These are phyloP conservation scores for Onygenales sp. DNA, from an alignment of 2,329 filamentous ascomycete species.

Conservation along the genomic window DNA sequence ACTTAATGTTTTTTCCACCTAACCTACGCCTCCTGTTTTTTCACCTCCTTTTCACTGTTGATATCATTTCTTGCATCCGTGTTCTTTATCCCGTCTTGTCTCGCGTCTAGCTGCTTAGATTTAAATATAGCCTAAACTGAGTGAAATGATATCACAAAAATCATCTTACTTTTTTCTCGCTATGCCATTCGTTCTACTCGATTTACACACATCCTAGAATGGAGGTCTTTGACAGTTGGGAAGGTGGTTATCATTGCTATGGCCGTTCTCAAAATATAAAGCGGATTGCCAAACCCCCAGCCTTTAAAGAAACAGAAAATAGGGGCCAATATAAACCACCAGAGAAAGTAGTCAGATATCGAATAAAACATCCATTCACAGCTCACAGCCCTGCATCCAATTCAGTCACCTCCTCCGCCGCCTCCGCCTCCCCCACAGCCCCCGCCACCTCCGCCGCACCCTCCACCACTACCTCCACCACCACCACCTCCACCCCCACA, in stretches of 20 bases:
- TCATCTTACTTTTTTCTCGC: neutral
- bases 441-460: constrained; percentile 24
- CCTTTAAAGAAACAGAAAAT: no score
- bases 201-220: no score
- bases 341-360: no score
- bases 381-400: no score
- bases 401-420: constrained; percentile 6
- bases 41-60: neutral
- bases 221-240: no score
- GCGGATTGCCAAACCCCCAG: no score
- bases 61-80: neutral
- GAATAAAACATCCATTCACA: no score
- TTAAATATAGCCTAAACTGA: constrained; percentile 1
- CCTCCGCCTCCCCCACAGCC: constrained; percentile 39
- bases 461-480: constrained; percentile 30
- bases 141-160: neutral
- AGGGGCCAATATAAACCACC: no score
- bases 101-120: neutral
- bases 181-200: no score
- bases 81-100: neutral
- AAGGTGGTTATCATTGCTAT: no score
- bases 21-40: neutral
- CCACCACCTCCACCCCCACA: constrained; percentile 12
- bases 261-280: no score
- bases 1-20: neutral